phyloP scores from a whole-genome alignment of 2,329 filamentous ascomycete species.

The Aureobasidium namibiae region DNA sequence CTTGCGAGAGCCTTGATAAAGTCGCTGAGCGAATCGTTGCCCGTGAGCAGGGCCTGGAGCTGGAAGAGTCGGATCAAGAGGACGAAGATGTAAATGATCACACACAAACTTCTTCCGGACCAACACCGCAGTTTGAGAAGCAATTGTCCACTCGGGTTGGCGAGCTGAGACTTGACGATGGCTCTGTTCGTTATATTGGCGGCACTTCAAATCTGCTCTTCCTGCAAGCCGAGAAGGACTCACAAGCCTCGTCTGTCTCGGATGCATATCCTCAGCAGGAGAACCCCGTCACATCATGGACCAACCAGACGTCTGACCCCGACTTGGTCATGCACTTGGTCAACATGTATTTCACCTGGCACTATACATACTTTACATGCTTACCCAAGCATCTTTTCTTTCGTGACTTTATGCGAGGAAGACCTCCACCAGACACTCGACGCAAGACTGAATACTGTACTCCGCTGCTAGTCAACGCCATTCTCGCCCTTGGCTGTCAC shows the following conservation, averaged over 20 bases:
- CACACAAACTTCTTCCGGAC: slow-evolving; percentile 21
- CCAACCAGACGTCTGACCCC: slow-evolving; percentile 70
- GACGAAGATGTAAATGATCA: slow-evolving; percentile 29
- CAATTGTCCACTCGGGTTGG: slow-evolving; percentile 91
- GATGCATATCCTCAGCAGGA: slow-evolving; percentile 47
- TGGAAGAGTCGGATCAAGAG: slow-evolving; percentile 33
- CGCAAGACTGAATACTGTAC: slow-evolving; percentile 71
- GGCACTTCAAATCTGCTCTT: slow-evolving; percentile 92
- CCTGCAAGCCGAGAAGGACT: slow-evolving; percentile 43
- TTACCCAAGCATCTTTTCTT: slow-evolving; percentile 81
- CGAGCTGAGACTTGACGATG: slow-evolving; percentile 77
- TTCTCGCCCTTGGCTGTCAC: slow-evolving; percentile 86
- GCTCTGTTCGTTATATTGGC: slow-evolving; percentile 81
- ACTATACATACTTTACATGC: slow-evolving; percentile 92
- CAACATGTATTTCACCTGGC: slow-evolving; percentile 97
- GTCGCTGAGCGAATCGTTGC: slow-evolving; percentile 53
- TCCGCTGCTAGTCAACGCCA: slow-evolving; percentile 81
- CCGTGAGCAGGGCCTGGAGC: slow-evolving; percentile 41
- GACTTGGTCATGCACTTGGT: slow-evolving; percentile 77
- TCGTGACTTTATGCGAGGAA: slow-evolving; percentile 71
- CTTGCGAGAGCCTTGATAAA: slow-evolving; percentile 65
- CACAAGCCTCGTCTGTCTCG: slow-evolving; percentile 24
- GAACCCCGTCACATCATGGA: slow-evolving; percentile 78
- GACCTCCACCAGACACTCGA: slow-evolving; percentile 40
- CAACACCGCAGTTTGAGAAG: slow-evolving; percentile 51